These are phyloP conservation scores for Thielaviopsis euricoi DNA, from an alignment of 2,329 filamentous ascomycete genomes.

Conservation along the genomic window DNA sequence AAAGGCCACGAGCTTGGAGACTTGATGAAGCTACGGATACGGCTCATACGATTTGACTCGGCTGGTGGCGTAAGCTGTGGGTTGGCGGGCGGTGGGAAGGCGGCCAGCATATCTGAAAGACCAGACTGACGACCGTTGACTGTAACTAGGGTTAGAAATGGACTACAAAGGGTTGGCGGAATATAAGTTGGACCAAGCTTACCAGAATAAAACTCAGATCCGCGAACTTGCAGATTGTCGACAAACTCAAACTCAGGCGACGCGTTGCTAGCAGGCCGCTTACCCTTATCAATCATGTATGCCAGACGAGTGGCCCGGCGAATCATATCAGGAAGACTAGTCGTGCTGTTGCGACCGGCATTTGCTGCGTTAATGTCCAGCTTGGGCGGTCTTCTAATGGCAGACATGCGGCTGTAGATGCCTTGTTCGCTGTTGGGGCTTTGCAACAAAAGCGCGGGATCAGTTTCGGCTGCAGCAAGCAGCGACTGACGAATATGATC, in stretches of 20 bases:
- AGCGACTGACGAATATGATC: conserved; percentile 33
- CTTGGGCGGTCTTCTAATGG: conserved; percentile 48
- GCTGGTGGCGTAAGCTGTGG: conserved; percentile 23
- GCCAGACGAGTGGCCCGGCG: conserved; percentile 73
- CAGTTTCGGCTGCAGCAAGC: conserved; percentile 30
- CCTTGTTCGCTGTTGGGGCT: conserved; percentile 16
- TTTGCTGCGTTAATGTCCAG: conserved; percentile 76
- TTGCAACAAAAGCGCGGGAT: conserved; percentile 19
- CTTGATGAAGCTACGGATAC: conserved; percentile 27
- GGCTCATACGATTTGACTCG: conserved; percentile 20
- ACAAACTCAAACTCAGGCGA: conserved; percentile 35
- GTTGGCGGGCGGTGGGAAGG: conserved; percentile 46
- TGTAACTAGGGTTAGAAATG: background rate
- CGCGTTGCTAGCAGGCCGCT: conserved; percentile 41
- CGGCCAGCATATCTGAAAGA: conserved; percentile 47
- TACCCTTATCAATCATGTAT: conserved; percentile 73
- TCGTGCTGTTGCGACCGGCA: conserved; percentile 63
- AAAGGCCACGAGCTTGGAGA: conserved; percentile 32
- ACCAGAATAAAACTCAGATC: conserved; percentile 24
- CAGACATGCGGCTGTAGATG: conserved; percentile 31
- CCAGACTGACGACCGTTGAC: conserved; percentile 33
- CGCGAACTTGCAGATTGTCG: conserved; percentile 20
- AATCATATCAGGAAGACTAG: conserved; percentile 83
- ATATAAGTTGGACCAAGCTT: conserved; percentile 13
- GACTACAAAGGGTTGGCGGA: background rate